Evolutionary conservation across 352 stramenopile genomes (phyloP).

Genomic region (Globisporangium cystogenes): DNA sequence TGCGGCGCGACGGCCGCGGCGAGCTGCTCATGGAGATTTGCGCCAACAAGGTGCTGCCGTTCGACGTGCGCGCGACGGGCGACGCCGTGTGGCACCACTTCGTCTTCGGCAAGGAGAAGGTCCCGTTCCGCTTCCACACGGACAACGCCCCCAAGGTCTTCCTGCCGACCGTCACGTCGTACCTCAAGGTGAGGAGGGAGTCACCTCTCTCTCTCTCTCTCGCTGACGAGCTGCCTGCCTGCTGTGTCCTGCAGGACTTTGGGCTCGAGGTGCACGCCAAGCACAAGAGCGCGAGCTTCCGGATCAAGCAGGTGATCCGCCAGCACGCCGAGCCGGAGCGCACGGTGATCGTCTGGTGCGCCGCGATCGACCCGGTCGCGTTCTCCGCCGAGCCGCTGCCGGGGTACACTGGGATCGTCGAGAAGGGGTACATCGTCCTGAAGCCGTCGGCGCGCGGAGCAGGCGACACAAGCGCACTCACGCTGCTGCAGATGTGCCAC

Average conservation of each 20-base stretch:
- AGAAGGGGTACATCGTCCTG: conserved; percentile 39
- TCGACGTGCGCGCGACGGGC: conserved; percentile 16
- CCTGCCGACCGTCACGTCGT: conserved; percentile 2
- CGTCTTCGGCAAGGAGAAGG: conserved; percentile 17
- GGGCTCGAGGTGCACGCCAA: conserved; percentile 31
- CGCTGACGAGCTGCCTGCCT: no score
- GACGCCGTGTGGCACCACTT: conserved; percentile 39
- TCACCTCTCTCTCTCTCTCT: no score
- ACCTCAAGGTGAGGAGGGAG: conserved; percentile 15
- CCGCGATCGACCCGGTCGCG: conserved; percentile 32
- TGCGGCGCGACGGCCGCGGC: conserved; percentile 17
- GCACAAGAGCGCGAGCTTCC: conserved; percentile 24
- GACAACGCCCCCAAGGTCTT: conserved; percentile 21
- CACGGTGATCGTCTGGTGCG: conserved; percentile 39
- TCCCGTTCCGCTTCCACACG: conserved; percentile 24
- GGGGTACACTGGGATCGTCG: conserved; percentile 29
- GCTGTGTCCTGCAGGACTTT: conserved; percentile 13
- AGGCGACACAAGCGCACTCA: neutral
- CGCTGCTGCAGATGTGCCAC: conserved; percentile 16
- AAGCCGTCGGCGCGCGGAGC: conserved; percentile 7
- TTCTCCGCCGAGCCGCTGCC: conserved; percentile 32
- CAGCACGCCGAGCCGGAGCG: conserved; percentile 28
- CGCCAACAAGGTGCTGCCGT: conserved; percentile 27
- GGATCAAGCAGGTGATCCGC: conserved; percentile 28
- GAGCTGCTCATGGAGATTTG: conserved; percentile 23